Conservation (phyloP, 352 stramenopile genomes). For the Globisporangium cederbergense region DNA sequence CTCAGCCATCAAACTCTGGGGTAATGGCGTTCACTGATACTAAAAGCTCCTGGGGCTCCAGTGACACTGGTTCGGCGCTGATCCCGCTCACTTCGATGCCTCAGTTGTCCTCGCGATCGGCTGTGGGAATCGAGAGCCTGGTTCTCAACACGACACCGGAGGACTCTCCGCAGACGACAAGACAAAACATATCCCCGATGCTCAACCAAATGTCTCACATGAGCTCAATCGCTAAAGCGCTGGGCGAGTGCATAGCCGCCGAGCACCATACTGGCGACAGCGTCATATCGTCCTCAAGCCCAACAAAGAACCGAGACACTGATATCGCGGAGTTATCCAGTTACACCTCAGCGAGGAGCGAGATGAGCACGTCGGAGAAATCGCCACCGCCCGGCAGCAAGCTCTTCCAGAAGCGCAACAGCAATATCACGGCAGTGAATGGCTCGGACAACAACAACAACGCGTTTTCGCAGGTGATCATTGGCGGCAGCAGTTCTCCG, state of each 20-base stretch:
- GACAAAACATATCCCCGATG: background rate
- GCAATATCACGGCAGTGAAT: slow-evolving; percentile 10
- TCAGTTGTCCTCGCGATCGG: background rate
- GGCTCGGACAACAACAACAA: slow-evolving; percentile 6
- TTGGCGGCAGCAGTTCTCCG: background rate
- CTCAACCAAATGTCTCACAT: slow-evolving; percentile 1
- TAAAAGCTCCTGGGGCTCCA: background rate
- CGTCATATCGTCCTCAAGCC: background rate
- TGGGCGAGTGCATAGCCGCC: slow-evolving; percentile 15
- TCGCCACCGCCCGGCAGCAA: background rate
- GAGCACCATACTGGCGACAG: background rate
- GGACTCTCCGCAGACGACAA: background rate
- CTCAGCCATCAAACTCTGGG: background rate
- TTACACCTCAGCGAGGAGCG: slow-evolving; percentile 5
- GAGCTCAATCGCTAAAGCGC: slow-evolving; percentile 25
- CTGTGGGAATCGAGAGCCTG: background rate
- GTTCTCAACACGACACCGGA: background rate
- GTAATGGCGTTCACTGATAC: background rate
- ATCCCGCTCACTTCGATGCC: background rate
- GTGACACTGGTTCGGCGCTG: background rate
- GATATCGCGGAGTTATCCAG: slow-evolving; percentile 10
- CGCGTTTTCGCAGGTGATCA: background rate
- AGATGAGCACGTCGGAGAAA: background rate
- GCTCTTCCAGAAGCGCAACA: slow-evolving; percentile 15
- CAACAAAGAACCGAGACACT: background rate